A percentile compares a stretch with the other conserved stretches of the same genome.
Evolutionary conservation across 257 asterid species (phyloP).

Genomic region (Rauvolfia tetraphylla): DNA sequence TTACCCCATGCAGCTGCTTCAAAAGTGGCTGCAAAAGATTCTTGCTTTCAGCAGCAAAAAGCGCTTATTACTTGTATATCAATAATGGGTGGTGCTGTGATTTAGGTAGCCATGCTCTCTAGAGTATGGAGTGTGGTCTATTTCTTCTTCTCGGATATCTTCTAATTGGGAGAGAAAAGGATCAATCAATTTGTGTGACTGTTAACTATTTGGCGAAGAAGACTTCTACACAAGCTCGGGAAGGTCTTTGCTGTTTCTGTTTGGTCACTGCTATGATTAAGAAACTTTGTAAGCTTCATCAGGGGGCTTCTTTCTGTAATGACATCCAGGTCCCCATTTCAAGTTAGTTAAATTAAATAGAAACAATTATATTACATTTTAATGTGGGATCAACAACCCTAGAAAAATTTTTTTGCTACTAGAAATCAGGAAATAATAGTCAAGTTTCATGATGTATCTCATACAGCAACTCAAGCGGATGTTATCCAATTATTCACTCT

Average conservation of each 20-base stretch:
- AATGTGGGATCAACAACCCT: not conserved
- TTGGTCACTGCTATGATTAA: not conserved
- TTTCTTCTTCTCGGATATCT: not conserved
- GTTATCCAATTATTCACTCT: too few species aligned
- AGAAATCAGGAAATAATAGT: not conserved
- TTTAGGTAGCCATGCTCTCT: not conserved
- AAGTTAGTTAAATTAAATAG: not conserved
- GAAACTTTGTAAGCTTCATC: not conserved
- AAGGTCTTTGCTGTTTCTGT: not conserved
- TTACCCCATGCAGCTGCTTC: not conserved
- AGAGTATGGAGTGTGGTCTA: not conserved
- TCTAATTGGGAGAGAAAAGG: not conserved
- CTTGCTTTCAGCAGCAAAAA: not conserved
- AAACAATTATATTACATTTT: not conserved
- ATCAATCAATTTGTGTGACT: not conserved
- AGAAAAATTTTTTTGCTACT: too few species aligned
- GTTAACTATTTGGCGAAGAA: not conserved
- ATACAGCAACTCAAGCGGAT: too few species aligned
- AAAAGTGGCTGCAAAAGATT: not conserved
- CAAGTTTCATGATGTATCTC: not conserved
- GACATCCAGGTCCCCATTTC: not conserved
- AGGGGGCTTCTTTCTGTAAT: not conserved
- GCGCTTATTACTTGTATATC: not conserved
- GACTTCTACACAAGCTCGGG: not conserved
- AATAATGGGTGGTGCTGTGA: not conserved